Percentiles rank a stretch among this genome's conserved stretches.
phyloP scores from a whole-genome alignment of 2,329 filamentous ascomycete genomes.

The Penicillium polonicum region DNA sequence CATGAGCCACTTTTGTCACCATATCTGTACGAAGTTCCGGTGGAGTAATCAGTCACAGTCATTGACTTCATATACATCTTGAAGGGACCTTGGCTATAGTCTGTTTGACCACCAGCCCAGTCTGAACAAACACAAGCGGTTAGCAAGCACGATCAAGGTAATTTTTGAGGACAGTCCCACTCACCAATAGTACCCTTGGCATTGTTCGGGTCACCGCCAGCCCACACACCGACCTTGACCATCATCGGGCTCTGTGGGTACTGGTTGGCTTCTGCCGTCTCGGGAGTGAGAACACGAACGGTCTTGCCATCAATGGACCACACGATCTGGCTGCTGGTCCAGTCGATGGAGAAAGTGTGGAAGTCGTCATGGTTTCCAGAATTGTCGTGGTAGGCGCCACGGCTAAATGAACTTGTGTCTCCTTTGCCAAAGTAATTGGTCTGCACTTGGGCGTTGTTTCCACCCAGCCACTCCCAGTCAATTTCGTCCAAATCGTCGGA shows the following conservation, averaged over 20 bases:
- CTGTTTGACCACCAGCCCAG: constrained; percentile 83
- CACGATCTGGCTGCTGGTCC: constrained; percentile 79
- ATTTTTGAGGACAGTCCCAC: constrained; percentile 16
- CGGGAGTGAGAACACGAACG: constrained; percentile 71
- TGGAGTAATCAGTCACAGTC: constrained; percentile 85
- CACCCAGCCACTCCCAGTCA: constrained; percentile 94
- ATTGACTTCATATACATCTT: constrained; percentile 79
- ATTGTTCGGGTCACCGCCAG: constrained; percentile 82
- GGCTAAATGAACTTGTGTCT: constrained; percentile 78
- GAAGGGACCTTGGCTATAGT: constrained; percentile 82
- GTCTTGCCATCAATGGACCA: constrained; percentile 81
- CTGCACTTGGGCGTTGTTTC: constrained; percentile 74
- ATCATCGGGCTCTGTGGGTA: constrained; percentile 97
- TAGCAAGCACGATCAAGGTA: background rate
- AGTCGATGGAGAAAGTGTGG: constrained; percentile 87
- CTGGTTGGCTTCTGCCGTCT: constrained; percentile 66
- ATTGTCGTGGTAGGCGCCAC: constrained; percentile 74
- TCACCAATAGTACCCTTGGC: constrained; percentile 70
- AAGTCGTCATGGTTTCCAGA: constrained; percentile 69
- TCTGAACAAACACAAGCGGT: constrained; percentile 35
- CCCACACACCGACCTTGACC: constrained; percentile 88
- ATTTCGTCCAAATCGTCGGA: constrained; percentile 94
- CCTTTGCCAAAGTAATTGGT: constrained; percentile 98
- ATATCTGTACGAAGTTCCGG: constrained; percentile 81
- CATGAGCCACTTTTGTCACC: constrained; percentile 74